These are phyloP conservation scores for Phytomonas sp. DNA, from an alignment of 208 protist genomes.

Conservation along the genomic window DNA sequence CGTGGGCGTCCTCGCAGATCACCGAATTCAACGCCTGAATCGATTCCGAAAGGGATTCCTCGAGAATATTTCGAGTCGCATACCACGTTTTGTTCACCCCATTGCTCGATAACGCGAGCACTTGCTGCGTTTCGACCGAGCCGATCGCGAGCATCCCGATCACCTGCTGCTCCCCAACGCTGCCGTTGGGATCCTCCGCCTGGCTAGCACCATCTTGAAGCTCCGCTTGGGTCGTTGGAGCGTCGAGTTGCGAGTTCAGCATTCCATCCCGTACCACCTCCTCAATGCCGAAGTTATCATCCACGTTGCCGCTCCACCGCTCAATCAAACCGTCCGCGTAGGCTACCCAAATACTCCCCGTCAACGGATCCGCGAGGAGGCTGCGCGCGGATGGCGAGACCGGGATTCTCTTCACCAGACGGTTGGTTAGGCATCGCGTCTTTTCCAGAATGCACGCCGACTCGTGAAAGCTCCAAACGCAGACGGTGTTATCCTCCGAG, in stretches of 20 bases:
- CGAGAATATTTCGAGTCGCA: slow-evolving; percentile 56
- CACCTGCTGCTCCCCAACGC: slow-evolving; percentile 12
- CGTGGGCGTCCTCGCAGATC: slow-evolving; percentile 57
- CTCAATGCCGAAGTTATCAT: slow-evolving; percentile 84
- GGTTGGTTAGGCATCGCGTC: too few relatives aligned
- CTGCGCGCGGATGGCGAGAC: slow-evolving; percentile 45
- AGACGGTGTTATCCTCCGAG: slow-evolving; percentile 57
- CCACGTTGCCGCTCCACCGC: slow-evolving; percentile 72
- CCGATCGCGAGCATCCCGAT: slow-evolving; percentile 31
- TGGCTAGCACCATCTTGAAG: not conserved
- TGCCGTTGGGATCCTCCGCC: not conserved
- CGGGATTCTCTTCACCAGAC: slow-evolving; percentile 43
- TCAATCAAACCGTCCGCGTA: slow-evolving; percentile 74
- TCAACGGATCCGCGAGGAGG: slow-evolving; percentile 40
- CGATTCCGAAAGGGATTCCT: slow-evolving; percentile 47
- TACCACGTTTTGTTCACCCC: slow-evolving; percentile 87
- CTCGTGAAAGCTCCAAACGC: slow-evolving; percentile 42
- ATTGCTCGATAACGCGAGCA: slow-evolving; percentile 77
- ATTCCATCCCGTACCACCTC: slow-evolving; percentile 50
- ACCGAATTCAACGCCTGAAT: slow-evolving; percentile 47
- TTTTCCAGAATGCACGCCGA: too few relatives aligned
- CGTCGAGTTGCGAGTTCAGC: not conserved
- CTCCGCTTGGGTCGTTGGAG: not conserved
- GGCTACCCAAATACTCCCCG: slow-evolving; percentile 67
- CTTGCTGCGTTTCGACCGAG: slow-evolving; percentile 68